These are phyloP conservation scores for Fusarium albidum DNA, from an alignment of 2,329 filamentous ascomycete genomes.

Conservation along the genomic window DNA sequence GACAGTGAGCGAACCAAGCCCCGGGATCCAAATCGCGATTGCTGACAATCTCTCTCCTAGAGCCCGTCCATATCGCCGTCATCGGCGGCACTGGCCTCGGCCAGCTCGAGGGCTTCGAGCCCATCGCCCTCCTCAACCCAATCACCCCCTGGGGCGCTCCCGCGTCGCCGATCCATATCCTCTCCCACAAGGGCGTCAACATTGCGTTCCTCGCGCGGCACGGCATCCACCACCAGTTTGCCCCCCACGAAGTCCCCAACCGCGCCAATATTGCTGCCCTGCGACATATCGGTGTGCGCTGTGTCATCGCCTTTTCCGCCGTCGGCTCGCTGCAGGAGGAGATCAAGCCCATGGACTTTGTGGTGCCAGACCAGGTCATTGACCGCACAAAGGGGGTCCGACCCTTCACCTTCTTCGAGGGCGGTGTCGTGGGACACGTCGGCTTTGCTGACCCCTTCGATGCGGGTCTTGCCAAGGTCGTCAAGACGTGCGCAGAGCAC, in stretches of 20 bases:
- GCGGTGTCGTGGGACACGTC: conserved; percentile 90
- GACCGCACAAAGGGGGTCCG: conserved; percentile 96
- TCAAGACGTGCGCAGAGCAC: conserved; percentile 76
- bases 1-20: conserved; percentile 56
- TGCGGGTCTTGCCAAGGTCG: conserved; percentile 75
- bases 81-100: conserved; percentile 94
- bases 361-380: conserved; percentile 95
- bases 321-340: conserved; percentile 92
- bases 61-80: conserved; percentile 82
- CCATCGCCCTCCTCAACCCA: conserved; percentile 79
- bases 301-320: conserved; percentile 92
- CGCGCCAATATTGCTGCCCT: conserved; percentile 99
- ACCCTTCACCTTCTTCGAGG: conserved; percentile 95
- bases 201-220: conserved; percentile 96
- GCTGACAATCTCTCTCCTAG: conserved; percentile 49
- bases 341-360: conserved; percentile 95
- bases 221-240: conserved; percentile 85
- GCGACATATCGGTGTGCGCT: conserved; percentile 86
- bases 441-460: conserved; percentile 98
- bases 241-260: conserved; percentile 93
- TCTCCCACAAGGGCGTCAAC: conserved; percentile 82
- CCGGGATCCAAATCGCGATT: conserved; percentile 4
- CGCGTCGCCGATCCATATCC: conserved; percentile 79
- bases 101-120: conserved; percentile 85
- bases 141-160: conserved; percentile 90